Conservation (phyloP, 2,329 filamentous ascomycete genomes). For the Ascochyta clinopodiicola region DNA sequence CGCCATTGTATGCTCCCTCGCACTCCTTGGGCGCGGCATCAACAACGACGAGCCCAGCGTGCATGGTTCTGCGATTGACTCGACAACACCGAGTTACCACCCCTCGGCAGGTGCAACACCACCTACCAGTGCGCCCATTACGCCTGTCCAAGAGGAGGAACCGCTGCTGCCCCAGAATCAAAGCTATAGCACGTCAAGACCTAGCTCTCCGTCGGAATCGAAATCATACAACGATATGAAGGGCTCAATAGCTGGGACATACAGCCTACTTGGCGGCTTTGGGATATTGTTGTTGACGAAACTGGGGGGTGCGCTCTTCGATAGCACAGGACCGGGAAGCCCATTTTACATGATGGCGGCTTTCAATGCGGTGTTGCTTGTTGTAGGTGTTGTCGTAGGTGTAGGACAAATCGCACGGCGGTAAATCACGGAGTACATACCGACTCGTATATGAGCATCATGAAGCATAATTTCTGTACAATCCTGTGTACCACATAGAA, state of each 20-base stretch:
- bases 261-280: constrained; percentile 86
- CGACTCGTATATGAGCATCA: not conserved
- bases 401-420: constrained; percentile 17
- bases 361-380: constrained; percentile 79
- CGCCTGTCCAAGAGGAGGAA: constrained; percentile 37
- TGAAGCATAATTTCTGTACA: not conserved
- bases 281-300: constrained; percentile 94
- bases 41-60: constrained; percentile 55
- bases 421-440: constrained; percentile 10
- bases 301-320: constrained; percentile 85
- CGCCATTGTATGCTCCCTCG: constrained; percentile 94
- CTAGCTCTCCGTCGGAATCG: constrained; percentile 10
- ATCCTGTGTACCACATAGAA: not conserved
- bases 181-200: constrained; percentile 23
- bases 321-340: constrained; percentile 72
- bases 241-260: constrained; percentile 92
- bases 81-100: constrained; percentile 28
- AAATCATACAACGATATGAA: constrained; percentile 69
- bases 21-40: constrained; percentile 81
- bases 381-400: constrained; percentile 47
- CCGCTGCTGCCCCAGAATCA: constrained; percentile 32
- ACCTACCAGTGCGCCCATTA: constrained; percentile 37
- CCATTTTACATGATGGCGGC: constrained; percentile 94
- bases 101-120: constrained; percentile 45
- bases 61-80: constrained; percentile 10